These are phyloP conservation scores for Stephanodiscus minutulus DNA, from an alignment of 108 stramenopile genomes.

Conservation along the genomic window DNA sequence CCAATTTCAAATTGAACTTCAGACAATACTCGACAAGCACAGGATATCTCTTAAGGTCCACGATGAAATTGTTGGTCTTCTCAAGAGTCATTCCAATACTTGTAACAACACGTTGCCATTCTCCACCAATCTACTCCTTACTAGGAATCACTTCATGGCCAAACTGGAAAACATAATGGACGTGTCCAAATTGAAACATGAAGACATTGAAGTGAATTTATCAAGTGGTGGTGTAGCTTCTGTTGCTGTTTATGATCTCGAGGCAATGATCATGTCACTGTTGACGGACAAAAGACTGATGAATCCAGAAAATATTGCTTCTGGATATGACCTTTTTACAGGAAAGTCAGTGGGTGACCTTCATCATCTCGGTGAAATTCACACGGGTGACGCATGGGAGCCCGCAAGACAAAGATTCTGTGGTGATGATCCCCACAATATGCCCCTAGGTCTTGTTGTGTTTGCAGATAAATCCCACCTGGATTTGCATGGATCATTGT, in stretches of 20 bases:
- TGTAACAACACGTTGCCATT: background rate
- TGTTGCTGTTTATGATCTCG: background rate
- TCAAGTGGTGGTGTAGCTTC: background rate
- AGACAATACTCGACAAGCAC: background rate
- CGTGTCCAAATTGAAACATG: background rate
- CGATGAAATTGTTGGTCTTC: constrained; percentile 1
- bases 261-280: background rate
- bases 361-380: background rate
- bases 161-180: background rate
- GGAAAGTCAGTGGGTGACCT: background rate
- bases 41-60: background rate
- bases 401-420: background rate
- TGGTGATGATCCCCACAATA: background rate
- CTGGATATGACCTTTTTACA: constrained; percentile 1
- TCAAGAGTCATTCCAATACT: background rate
- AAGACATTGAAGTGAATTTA: too few relatives aligned
- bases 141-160: background rate
- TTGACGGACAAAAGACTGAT: background rate
- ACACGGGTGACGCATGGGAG: constrained; percentile 1
- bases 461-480: constrained; percentile 3
- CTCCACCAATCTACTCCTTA: background rate
- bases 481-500: background rate
- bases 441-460: background rate
- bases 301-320: background rate
- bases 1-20: background rate